Evolutionary conservation across 352 stramenopile genomes (phyloP).

Genomic region (Globisporangium okanoganense): DNA sequence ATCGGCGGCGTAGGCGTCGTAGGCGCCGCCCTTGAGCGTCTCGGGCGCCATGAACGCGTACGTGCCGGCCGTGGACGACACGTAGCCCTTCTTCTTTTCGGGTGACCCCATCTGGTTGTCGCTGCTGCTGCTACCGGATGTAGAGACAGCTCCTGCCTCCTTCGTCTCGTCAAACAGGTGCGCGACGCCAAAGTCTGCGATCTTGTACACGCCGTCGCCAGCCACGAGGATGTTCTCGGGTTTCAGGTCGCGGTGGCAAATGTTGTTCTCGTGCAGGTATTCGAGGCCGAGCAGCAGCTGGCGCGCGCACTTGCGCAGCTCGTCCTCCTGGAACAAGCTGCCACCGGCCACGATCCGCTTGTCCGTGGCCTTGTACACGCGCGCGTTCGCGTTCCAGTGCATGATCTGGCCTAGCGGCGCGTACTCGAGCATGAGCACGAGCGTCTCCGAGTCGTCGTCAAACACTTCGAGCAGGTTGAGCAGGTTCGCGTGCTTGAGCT

Average conservation of each 20-base stretch:
- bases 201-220: constrained; percentile 71
- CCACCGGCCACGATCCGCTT: constrained; percentile 12
- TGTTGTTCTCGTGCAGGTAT: constrained; percentile 84
- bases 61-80: constrained; percentile 76
- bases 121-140: constrained; percentile 7
- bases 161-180: constrained; percentile 74
- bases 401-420: constrained; percentile 79
- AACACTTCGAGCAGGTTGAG: constrained; percentile 81
- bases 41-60: constrained; percentile 86
- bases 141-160: background rate
- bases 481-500: constrained; percentile 72
- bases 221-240: constrained; percentile 82
- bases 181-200: constrained; percentile 82
- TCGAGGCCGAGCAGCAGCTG: constrained; percentile 75
- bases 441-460: constrained; percentile 77
- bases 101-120: constrained; percentile 9
- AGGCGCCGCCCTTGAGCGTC: constrained; percentile 74
- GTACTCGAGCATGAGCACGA: constrained; percentile 87
- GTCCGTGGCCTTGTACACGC: constrained; percentile 45
- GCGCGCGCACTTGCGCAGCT: constrained; percentile 61
- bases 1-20: constrained; percentile 79
- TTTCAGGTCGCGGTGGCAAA: constrained; percentile 85
- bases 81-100: constrained; percentile 62
- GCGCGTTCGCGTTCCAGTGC: constrained; percentile 66
- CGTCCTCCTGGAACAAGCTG: constrained; percentile 39